phyloP scores from a whole-genome alignment of 2,329 filamentous ascomycete genomes.

The Mariannaea sp. region DNA sequence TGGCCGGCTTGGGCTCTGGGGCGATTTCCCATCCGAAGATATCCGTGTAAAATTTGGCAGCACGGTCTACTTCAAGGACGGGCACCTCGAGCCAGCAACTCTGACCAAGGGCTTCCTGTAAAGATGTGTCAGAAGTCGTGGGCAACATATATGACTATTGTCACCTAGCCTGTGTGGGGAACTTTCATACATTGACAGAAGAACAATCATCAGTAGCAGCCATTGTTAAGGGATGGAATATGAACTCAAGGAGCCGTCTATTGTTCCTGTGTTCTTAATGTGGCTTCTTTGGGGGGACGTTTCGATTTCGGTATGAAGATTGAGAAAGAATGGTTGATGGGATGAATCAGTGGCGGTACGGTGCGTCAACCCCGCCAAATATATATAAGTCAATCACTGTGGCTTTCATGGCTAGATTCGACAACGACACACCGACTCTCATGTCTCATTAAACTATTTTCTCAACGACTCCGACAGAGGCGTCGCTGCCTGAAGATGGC shows the following conservation, averaged over 20 bases:
- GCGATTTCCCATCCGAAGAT: constrained; percentile 43
- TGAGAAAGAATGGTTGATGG: too few species aligned
- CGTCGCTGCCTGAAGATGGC: constrained; percentile 32
- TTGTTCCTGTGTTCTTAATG: too few species aligned
- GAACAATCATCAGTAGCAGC: constrained; percentile 19
- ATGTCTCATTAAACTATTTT: neutral
- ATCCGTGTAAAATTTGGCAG: constrained; percentile 45
- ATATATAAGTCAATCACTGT: too few species aligned
- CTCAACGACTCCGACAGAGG: constrained; percentile 21
- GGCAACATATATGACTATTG: neutral
- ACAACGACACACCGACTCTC: neutral
- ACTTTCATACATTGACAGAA: constrained; percentile 18
- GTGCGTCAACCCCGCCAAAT: constrained; percentile 8
- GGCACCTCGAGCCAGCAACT: constrained; percentile 49
- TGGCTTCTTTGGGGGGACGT: too few species aligned
- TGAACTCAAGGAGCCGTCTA: neutral
- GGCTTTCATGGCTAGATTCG: neutral
- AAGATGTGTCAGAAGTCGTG: constrained; percentile 1
- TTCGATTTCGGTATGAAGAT: too few species aligned
- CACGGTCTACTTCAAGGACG: constrained; percentile 42
- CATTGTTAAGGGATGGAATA: neutral
- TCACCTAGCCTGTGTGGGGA: too few species aligned
- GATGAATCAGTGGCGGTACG: too few species aligned
- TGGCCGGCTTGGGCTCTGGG: constrained; percentile 25
- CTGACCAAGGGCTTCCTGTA: constrained; percentile 38